phyloP scores from a whole-genome alignment of 257 asterid species.

The Solanum arcanum region DNA sequence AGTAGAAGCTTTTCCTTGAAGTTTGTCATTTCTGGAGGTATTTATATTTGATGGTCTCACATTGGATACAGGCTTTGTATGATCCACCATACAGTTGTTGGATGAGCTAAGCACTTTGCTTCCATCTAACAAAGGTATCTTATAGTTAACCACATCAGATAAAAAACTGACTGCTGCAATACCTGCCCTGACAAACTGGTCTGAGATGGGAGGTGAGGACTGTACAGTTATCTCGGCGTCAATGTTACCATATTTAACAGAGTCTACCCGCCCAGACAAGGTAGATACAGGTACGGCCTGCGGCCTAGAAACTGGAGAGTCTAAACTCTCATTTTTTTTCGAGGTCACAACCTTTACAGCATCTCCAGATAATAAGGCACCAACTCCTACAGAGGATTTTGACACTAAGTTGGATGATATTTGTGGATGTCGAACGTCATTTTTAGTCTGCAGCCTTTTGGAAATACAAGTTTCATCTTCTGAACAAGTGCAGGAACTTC shows the following conservation, averaged over 20 bases:
- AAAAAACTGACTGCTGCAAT: slow-evolving; percentile 76
- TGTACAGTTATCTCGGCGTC: slow-evolving; percentile 18
- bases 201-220: slow-evolving; percentile 50
- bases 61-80: slow-evolving; percentile 31
- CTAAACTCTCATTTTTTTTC: slow-evolving; percentile 14
- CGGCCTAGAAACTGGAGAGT: slow-evolving; percentile 13
- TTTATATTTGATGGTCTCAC: slow-evolving; percentile 28
- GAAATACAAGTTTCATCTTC: slow-evolving; percentile 72
- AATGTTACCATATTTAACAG: slow-evolving; percentile 30
- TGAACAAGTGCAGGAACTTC: slow-evolving; percentile 64
- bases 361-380: slow-evolving; percentile 34
- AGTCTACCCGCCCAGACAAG: slow-evolving; percentile 11
- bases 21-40: slow-evolving; percentile 28
- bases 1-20: slow-evolving; percentile 23
- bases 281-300: slow-evolving; percentile 18
- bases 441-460: slow-evolving; percentile 34
- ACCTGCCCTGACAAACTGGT: slow-evolving; percentile 78
- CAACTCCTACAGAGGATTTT: slow-evolving; percentile 38
- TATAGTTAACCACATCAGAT: slow-evolving; percentile 69
- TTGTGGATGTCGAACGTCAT: slow-evolving; percentile 26
- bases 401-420: slow-evolving; percentile 28
- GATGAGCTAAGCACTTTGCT: slow-evolving; percentile 18
- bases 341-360: slow-evolving; percentile 27
- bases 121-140: slow-evolving; percentile 57
- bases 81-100: slow-evolving; percentile 36